Evolutionary conservation across 2,329 filamentous ascomycete genomes (phyloP).

Genomic region (Elsinoe ampelina): DNA sequence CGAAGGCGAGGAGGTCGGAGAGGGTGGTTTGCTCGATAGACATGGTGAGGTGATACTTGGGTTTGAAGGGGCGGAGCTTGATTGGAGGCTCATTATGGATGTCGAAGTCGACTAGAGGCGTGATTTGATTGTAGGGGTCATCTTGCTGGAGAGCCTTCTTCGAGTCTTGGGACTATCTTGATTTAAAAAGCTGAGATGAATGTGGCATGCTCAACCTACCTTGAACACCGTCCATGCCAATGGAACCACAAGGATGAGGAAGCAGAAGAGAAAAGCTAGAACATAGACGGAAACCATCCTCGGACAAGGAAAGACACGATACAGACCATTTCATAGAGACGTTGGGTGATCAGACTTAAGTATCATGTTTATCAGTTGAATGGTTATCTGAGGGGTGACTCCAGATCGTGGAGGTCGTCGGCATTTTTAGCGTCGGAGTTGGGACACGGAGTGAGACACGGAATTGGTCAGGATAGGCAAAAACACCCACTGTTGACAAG

Average conservation of each 20-base stretch:
- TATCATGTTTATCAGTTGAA: background rate
- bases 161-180: background rate
- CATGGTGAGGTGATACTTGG: conserved; percentile 56
- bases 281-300: background rate
- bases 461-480: background rate
- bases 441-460: background rate
- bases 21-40: conserved; percentile 44
- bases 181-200: conserved; percentile 8
- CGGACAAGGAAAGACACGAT: background rate
- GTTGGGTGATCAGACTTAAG: background rate
- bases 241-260: background rate
- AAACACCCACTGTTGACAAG: background rate
- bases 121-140: conserved; percentile 34
- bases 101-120: conserved; percentile 42
- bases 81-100: conserved; percentile 44
- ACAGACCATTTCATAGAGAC: background rate
- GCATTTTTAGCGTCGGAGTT: background rate
- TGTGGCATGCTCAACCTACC: background rate
- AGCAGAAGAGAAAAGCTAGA: background rate
- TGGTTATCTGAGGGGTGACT: conserved; percentile 2
- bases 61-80: conserved; percentile 49
- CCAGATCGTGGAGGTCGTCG: conserved; percentile 1
- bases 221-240: background rate
- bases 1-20: conserved; percentile 49
- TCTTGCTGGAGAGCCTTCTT: conserved; percentile 9